Base-by-base conservation (phyloP, 2,329 filamentous ascomycete species). In the Gnomoniopsis smithogilvyi region DNA sequence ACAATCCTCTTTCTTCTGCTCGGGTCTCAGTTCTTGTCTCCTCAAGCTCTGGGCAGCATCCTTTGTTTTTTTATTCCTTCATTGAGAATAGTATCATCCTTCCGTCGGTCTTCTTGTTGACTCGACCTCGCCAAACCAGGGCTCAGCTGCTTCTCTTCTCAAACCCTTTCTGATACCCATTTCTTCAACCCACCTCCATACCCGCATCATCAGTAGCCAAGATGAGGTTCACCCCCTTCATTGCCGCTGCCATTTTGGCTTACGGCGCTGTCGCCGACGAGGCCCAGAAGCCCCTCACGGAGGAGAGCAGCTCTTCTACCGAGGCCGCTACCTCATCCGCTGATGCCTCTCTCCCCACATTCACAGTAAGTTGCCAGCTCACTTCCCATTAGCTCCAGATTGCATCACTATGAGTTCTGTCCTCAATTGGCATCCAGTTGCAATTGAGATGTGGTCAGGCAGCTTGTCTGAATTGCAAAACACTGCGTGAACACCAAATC, bases 171-270 rank as follows among this genome's bases (percentile, higher is more conserved):
- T 56, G 48, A 41, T 55, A 55, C 54, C 49, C 53, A 59, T 55
- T 54, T 46, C 45, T 22, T 38, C 14, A 24, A 24, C 50, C 51
- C n/a, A n/a, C 49, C 50, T 46, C 48, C 49, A 46, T 38, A 56
- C 24, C 48, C 49, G 41, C 38, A 56, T 24, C 33, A 22, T n/a
- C 46, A 7, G 51, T n/a, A 36, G 36, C 46, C 82, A 87, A 71
- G 72, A 96, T 96, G 92, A 91, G 89, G 86, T 86, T 96, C 78
- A 89, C 90, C 78, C 81, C 89, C 74, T 85, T 89, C 67, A 84
- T 89, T 71, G 88, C 91, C 73, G 89, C 90, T 70, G 86, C 90
- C 69, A 76, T 92, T 66, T 76, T 90, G 71, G 88, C 88, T 66
- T 84, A 87, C 73, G 85, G 86, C 66, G 87, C 88, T 70, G 82